A percentile compares a stretch with the other conserved stretches of the same genome.
These are phyloP conservation scores for Periconia sp. DNA, from an alignment of 2,329 filamentous ascomycete genomes.

Conservation along the genomic window DNA sequence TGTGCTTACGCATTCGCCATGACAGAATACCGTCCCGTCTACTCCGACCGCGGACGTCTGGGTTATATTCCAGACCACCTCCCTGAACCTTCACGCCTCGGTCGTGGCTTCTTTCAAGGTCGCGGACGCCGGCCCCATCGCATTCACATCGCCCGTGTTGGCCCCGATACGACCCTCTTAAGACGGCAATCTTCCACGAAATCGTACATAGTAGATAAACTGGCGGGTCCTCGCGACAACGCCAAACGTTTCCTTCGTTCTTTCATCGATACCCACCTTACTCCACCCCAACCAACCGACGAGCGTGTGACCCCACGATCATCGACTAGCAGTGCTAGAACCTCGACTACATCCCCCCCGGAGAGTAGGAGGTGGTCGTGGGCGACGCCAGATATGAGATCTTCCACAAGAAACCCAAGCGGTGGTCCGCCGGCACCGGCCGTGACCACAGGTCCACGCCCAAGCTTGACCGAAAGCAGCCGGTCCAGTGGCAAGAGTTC, in stretches of 20 bases:
- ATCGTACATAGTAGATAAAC: constrained; percentile 46
- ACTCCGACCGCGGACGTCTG: constrained; percentile 41
- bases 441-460: constrained; percentile 41
- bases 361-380: constrained; percentile 28
- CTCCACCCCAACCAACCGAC: constrained; percentile 16
- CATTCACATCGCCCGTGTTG: constrained; percentile 58
- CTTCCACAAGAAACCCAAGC: constrained; percentile 43
- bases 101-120: constrained; percentile 49
- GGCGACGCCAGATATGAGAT: constrained; percentile 40
- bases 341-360: constrained; percentile 29
- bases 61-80: constrained; percentile 42
- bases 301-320: constrained; percentile 25
- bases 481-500: constrained; percentile 40
- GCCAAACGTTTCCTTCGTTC: constrained; percentile 54
- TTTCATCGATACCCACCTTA: constrained; percentile 45
- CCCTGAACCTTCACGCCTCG: constrained; percentile 23
- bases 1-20: constrained; percentile 38
- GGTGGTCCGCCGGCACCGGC: constrained; percentile 33
- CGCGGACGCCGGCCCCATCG: constrained; percentile 58
- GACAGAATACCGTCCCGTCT: constrained; percentile 43
- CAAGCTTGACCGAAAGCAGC: constrained; percentile 45
- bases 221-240: constrained; percentile 54
- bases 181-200: constrained; percentile 35
- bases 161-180: constrained; percentile 42
- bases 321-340: constrained; percentile 32